Base-by-base conservation (phyloP, 2,329 filamentous ascomycete species). In the Sporothrix protearum region DNA sequence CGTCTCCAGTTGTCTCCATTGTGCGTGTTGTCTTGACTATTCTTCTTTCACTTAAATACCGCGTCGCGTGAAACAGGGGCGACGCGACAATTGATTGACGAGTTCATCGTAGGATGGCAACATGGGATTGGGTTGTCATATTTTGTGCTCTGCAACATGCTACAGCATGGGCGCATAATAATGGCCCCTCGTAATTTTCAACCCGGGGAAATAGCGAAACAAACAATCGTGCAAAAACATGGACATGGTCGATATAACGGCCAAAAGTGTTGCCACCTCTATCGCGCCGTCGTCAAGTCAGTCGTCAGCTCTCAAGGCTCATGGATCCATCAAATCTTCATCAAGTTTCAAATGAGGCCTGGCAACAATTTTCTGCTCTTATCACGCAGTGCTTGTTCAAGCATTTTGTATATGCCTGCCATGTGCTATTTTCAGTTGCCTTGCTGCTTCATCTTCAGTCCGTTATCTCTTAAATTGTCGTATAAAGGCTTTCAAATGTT, bases 51-150 rank as follows among this genome's bases (percentile, higher is more conserved):
- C 47, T 67, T 67, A 47, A 49, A 67, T 47, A 36, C 49, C 63
- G 63, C 63, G 63, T 67, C 63, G 63, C 63, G 28, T 64, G 39
- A 64, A 64, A 30, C 39, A 36, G 16, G 10, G 19, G 4, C 57
- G 57, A 51, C 57, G 57, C n/a, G n/a, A 63, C 33, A n/a, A 22
- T 42, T 5, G 12, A 19, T n/a, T n/a, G n/a, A n/a, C n/a, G n/a
- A n/a, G n/a, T n/a, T n/a, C 12, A 36, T n/a, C n/a, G 16, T 33
- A 36, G 19, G 30, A 59, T 12, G 2, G 33, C 10, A 42, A 42
- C 39, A 5, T 42, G 5, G 39, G 39, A 8, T 8, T 42, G 39
- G 12, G 39, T 14, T 42, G 39, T 42, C 39, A 10, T 42, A 42
- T 42, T 42, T 12, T 42, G 5, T 8, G 10, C 12, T 42, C 39